Evolutionary conservation across 345 rosid species (phyloP).

Genomic region (Salix dunnii): DNA sequence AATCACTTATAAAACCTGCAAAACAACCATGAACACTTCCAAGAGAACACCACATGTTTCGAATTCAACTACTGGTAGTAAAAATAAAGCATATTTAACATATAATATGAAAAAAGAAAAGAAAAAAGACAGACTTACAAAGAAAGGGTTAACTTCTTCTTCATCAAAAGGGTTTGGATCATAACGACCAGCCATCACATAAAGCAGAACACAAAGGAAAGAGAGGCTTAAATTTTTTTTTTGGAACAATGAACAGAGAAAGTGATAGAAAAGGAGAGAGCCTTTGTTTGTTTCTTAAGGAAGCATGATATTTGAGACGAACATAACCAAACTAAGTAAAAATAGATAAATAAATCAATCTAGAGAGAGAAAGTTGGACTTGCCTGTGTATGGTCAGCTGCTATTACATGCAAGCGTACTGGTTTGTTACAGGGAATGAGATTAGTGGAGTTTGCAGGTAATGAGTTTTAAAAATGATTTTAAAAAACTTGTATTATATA

Average conservation of each 20-base stretch:
- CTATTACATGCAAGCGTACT: background rate
- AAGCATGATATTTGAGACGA: constrained; percentile 6
- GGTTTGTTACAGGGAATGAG: background rate
- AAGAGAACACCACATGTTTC: background rate
- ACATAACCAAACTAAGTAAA: background rate
- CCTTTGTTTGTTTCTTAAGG: background rate
- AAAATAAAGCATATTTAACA: background rate
- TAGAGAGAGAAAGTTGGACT: constrained; percentile 15
- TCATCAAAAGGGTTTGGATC: constrained; percentile 87
- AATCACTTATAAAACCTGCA: background rate
- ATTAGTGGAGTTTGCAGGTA: too few relatives aligned
- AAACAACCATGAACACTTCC: background rate
- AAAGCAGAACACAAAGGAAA: background rate
- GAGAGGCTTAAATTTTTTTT: too few relatives aligned
- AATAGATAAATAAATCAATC: background rate
- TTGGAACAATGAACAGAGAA: background rate
- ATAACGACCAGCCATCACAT: constrained; percentile 71
- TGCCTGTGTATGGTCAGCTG: constrained; percentile 4
- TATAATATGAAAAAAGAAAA: background rate
- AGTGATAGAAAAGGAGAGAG: background rate
- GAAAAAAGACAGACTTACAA: constrained; percentile 44
- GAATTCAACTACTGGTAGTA: background rate
- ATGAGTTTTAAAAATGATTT: too few relatives aligned
- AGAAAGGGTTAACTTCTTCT: constrained; percentile 90
- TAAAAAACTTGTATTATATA: too few relatives aligned